Evolutionary conservation across 495 filamentous ascomycete genomes (phyloP).

Genomic region (Tuber indicum): DNA sequence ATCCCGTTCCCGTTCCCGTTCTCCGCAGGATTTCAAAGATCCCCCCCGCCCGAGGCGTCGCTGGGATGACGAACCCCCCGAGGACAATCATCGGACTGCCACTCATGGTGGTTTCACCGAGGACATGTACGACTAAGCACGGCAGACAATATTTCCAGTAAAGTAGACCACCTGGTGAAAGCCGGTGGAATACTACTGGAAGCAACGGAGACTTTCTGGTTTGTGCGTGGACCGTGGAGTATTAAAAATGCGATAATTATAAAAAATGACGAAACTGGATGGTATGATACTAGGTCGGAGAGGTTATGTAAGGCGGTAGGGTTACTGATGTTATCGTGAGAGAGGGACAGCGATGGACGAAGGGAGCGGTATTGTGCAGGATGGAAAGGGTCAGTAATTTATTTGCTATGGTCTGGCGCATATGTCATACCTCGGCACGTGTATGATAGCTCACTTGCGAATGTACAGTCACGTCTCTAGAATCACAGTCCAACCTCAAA

Average conservation of each 20-base stretch:
- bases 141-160: too few species aligned
- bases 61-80: too few species aligned
- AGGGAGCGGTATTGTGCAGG: too few species aligned
- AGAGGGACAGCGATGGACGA: neutral
- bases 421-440: neutral
- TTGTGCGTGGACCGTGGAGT: neutral
- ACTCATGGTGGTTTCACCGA: too few species aligned
- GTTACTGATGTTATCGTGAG: neutral
- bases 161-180: neutral
- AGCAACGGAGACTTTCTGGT: neutral
- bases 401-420: neutral
- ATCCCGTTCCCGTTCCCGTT: too few species aligned
- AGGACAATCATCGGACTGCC: too few species aligned
- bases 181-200: neutral
- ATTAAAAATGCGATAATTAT: neutral
- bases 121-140: too few species aligned
- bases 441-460: neutral
- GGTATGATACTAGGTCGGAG: too few species aligned
- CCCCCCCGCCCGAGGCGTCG: too few species aligned
- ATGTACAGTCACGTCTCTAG: neutral
- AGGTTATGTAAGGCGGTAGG: neutral
- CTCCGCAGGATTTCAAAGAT: neutral
- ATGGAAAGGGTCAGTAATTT: neutral
- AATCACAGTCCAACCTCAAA: neutral
- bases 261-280: neutral